These are phyloP conservation scores for Clarkia xantiana DNA, from an alignment of 345 rosid species.

Conservation along the genomic window DNA sequence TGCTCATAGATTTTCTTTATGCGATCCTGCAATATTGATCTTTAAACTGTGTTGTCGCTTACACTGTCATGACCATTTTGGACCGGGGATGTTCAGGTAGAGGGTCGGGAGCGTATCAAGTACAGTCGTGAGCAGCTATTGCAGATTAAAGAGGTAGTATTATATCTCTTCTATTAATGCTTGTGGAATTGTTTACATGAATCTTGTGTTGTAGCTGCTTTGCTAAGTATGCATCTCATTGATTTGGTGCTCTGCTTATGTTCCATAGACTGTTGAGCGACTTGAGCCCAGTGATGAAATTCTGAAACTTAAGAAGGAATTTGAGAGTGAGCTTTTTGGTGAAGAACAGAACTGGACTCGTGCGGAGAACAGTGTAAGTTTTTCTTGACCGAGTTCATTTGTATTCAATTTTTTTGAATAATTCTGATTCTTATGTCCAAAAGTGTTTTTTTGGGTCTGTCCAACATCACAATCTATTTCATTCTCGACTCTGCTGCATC, in stretches of 20 bases:
- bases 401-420: neutral
- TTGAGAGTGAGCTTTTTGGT: conserved; percentile 61
- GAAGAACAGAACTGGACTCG: conserved; percentile 67
- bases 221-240: too few relatives aligned
- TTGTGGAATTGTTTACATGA: too few relatives aligned
- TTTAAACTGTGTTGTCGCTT: neutral
- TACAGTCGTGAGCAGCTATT: conserved; percentile 65
- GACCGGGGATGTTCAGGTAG: conserved; percentile 58
- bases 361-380: conserved; percentile 48
- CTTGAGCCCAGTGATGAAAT: conserved; percentile 41
- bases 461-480: neutral
- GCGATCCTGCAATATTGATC: neutral
- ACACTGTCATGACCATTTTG: conserved; percentile 11
- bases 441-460: neutral
- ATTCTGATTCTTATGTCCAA: neutral
- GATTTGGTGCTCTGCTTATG: neutral
- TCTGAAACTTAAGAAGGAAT: conserved; percentile 43
- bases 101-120: conserved; percentile 43
- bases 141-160: conserved; percentile 48
- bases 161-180: neutral
- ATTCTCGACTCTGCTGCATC: neutral
- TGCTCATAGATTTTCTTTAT: too few relatives aligned
- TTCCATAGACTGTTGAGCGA: conserved; percentile 21
- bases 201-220: too few relatives aligned
- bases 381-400: conserved; percentile 3